A percentile compares a stretch with the other conserved stretches of the same genome.
These are phyloP conservation scores for Dictyophora rubrovolvata DNA, from an alignment of 768 basidiomycete genomes.

Conservation along the genomic window DNA sequence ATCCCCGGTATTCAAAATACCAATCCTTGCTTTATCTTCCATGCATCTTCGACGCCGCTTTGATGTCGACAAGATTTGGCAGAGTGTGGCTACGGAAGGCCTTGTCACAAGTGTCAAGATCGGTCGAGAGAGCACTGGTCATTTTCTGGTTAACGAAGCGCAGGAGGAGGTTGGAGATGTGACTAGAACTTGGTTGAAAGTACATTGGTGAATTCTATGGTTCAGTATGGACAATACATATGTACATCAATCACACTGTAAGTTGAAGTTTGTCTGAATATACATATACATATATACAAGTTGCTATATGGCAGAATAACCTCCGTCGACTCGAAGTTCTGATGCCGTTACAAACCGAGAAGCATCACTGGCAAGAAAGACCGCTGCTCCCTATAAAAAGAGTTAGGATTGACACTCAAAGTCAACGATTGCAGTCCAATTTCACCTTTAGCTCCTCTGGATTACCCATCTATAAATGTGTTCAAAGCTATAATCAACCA, in stretches of 20 bases:
- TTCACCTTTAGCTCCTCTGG: constrained; percentile 86
- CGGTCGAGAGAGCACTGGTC: constrained; percentile 12
- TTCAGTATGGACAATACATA: neutral
- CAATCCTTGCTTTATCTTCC: constrained; percentile 12
- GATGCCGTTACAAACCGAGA: constrained; percentile 84
- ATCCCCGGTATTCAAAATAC: constrained; percentile 7
- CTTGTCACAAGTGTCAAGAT: constrained; percentile 8
- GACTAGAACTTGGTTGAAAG: constrained; percentile 9
- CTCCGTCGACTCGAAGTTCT: constrained; percentile 81
- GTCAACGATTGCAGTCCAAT: neutral
- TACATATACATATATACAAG: neutral
- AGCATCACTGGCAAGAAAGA: constrained; percentile 85
- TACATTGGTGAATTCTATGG: neutral
- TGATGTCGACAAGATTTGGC: constrained; percentile 13
- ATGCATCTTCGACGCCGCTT: constrained; percentile 11
- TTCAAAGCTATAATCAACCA: constrained; percentile 1
- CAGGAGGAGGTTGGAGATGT: constrained; percentile 9
- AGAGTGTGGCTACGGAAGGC: constrained; percentile 2
- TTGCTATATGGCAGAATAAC: constrained; percentile 60
- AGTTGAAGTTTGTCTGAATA: neutral
- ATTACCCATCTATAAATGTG: constrained; percentile 60
- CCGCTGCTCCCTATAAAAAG: constrained; percentile 60
- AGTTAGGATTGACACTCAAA: constrained; percentile 1
- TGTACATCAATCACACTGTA: neutral
- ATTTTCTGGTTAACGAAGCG: constrained; percentile 14